phyloP scores from a whole-genome alignment of 1,284 basidiomycete genomes.

The Cryptococcus sp. region DNA sequence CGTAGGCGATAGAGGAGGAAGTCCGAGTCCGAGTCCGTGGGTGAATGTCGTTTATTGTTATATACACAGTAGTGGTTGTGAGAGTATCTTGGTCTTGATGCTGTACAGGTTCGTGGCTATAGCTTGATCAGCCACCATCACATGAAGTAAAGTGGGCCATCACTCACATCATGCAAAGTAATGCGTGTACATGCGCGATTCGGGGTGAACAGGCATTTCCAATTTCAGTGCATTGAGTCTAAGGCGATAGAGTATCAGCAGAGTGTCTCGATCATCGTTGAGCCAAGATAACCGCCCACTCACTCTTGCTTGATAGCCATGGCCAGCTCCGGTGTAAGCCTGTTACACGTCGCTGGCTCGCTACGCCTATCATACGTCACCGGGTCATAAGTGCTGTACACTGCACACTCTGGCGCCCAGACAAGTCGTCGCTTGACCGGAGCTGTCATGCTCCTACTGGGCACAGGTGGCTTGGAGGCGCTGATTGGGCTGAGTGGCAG shows the following conservation, averaged over 20 bases:
- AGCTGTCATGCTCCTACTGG: slow-evolving; percentile 40
- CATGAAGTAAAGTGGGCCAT: neutral
- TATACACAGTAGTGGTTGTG: too few relatives aligned
- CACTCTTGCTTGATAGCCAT: slow-evolving; percentile 91
- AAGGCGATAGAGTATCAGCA: slow-evolving; percentile 1
- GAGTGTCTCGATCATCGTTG: neutral
- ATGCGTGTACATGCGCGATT: slow-evolving; percentile 76
- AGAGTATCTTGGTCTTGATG: too few relatives aligned
- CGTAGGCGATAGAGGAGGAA: too few relatives aligned
- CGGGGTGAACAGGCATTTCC: slow-evolving; percentile 95
- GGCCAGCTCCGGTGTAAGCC: slow-evolving; percentile 88
- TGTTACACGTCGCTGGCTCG: slow-evolving; percentile 95
- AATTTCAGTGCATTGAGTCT: slow-evolving; percentile 90
- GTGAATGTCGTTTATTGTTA: too few relatives aligned
- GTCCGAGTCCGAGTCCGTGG: too few relatives aligned
- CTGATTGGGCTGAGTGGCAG: slow-evolving; percentile 62
- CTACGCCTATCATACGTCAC: slow-evolving; percentile 89
- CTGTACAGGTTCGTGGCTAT: too few relatives aligned
- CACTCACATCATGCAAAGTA: slow-evolving; percentile 59
- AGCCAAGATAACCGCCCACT: slow-evolving; percentile 10
- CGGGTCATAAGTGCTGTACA: slow-evolving; percentile 93
- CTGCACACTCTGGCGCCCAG: slow-evolving; percentile 88
- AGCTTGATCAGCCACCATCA: too few relatives aligned
- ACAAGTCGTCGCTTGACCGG: slow-evolving; percentile 64
- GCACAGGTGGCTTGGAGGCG: slow-evolving; percentile 44